Base-by-base conservation (phyloP, 306 rosid species). In the Cercis canadensis region DNA sequence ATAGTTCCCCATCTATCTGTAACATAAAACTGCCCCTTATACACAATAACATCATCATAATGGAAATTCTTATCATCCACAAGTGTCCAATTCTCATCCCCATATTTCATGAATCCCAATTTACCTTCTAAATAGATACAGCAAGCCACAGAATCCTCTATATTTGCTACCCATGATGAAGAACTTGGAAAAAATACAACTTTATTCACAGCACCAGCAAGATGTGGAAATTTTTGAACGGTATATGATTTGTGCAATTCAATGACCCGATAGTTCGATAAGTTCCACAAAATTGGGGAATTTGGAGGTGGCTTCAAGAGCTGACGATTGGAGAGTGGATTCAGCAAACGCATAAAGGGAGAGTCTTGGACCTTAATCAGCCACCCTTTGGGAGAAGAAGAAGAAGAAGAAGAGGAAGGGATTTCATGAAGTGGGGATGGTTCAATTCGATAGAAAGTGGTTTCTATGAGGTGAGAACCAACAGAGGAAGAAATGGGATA, bases 1-100 rank as follows among this genome's bases (percentile, higher is more conserved):
- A 83, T 61, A 0, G 75, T 64, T 8, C 90, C 90, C 80, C 68
- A 78, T 46, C 67, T 70, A 40, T 86, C 82, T 7, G 83, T 80
- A 16, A 71, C 84, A 19, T 75, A 83, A 7, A 70, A 58, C 21
- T 86, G 78, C 0, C 67, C 74, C 16, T 70, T 67, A n/a, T 39
- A 70, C 6, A 77, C 51, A 33, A 69, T 61, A 5, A 86, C 24
- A 58, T 83, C 90, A 75, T 80, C 74, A 50, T 59, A 78, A 62
- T 71, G 66, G 19, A 17, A 29, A 24, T 36, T 63, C 11, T 33
- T 60, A 33, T 62, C 57, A 51, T 65, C 59, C 11, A 86, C 52
- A 4, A 57, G 56, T 8, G 72, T 80, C n/a, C 78, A 40, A 11
- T 67, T 72, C 17, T 74, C 37, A 7, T 67, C 82, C 0, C 76